phyloP scores from a whole-genome alignment of 169 alveolate genomes.

The Plasmodium ovale region DNA sequence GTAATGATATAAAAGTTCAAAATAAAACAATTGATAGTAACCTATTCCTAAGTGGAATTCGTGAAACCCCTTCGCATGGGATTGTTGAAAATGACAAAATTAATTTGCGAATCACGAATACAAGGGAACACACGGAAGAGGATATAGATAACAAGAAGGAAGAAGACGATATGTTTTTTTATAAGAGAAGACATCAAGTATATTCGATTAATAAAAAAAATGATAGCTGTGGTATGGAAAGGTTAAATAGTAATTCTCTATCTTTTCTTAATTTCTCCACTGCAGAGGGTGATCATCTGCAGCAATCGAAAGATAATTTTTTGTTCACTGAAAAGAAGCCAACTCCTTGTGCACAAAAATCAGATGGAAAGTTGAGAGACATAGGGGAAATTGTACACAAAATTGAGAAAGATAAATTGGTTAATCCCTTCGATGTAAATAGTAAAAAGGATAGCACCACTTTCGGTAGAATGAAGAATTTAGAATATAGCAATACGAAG shows the following conservation, averaged over 20 bases:
- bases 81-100: too few species aligned
- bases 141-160: not conserved
- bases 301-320: not conserved
- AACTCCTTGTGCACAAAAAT: too few species aligned
- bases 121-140: not conserved
- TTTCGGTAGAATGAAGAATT: not conserved
- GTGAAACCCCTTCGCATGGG: too few species aligned
- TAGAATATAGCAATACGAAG: not conserved
- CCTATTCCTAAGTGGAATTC: too few species aligned
- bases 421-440: not conserved
- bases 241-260: too few species aligned
- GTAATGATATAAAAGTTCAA: slow-evolving; percentile 19
- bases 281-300: not conserved
- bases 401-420: slow-evolving; percentile 1
- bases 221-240: too few species aligned
- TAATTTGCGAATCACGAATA: not conserved
- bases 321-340: not conserved
- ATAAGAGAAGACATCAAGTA: too few species aligned
- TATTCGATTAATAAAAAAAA: too few species aligned
- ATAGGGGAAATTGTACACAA: not conserved
- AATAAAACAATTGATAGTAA: too few species aligned
- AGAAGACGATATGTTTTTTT: too few species aligned
- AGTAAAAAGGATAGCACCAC: too few species aligned
- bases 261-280: not conserved
- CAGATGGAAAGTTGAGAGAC: not conserved